These are phyloP conservation scores for Suhomyces atakaporum DNA, from an alignment of 1,139 yeast genomes.

Conservation along the genomic window DNA sequence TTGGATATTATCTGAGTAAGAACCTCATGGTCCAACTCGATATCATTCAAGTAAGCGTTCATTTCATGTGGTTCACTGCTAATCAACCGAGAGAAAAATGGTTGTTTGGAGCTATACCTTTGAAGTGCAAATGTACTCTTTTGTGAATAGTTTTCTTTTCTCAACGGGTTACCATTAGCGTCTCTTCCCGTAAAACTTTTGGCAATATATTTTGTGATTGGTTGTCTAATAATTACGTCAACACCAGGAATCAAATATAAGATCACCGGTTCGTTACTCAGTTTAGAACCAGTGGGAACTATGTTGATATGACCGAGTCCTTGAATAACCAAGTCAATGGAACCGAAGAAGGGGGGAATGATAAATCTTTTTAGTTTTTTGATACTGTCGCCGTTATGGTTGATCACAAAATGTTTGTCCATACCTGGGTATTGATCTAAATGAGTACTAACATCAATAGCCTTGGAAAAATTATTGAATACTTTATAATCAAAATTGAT, in stretches of 20 bases:
- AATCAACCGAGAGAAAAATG: slow-evolving; percentile 30
- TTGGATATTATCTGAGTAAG: neutral
- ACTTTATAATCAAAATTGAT: slow-evolving; percentile 31
- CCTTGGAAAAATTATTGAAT: slow-evolving; percentile 33
- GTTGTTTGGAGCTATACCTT: slow-evolving; percentile 25
- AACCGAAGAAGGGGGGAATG: slow-evolving; percentile 69
- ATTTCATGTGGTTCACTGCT: slow-evolving; percentile 16
- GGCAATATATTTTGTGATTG: slow-evolving; percentile 35
- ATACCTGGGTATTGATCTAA: slow-evolving; percentile 23
- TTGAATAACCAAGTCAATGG: slow-evolving; percentile 66
- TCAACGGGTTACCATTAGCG: slow-evolving; percentile 36
- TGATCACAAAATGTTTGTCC: slow-evolving; percentile 33
- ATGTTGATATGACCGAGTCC: slow-evolving; percentile 69
- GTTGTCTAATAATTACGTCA: slow-evolving; percentile 37
- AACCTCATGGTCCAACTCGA: neutral
- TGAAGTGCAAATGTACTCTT: slow-evolving; percentile 32
- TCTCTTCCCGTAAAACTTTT: slow-evolving; percentile 43
- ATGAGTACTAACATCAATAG: slow-evolving; percentile 21
- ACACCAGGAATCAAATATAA: slow-evolving; percentile 37
- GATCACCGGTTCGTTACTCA: slow-evolving; percentile 30
- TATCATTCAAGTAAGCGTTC: slow-evolving; percentile 5
- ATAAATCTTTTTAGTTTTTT: slow-evolving; percentile 43
- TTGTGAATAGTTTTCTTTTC: slow-evolving; percentile 30
- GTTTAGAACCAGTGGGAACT: slow-evolving; percentile 58
- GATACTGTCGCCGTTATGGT: slow-evolving; percentile 26